Evolutionary conservation across 2,329 filamentous ascomycete species (phyloP).

Genomic region (Fusarium poae): DNA sequence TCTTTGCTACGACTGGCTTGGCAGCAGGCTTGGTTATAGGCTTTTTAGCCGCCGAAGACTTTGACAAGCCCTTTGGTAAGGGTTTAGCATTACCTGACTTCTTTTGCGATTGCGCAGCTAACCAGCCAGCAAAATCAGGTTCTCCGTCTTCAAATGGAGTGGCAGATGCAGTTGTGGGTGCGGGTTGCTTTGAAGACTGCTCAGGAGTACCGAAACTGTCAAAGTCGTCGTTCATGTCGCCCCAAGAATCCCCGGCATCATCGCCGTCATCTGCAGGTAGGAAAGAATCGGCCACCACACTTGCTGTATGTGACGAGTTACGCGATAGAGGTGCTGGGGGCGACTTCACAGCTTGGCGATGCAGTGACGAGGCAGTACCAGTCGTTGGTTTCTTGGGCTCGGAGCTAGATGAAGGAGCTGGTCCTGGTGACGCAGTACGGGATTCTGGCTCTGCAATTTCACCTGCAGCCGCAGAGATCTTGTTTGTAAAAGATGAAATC

Average conservation of each 20-base stretch:
- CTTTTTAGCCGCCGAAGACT: constrained; percentile 64
- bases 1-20: constrained; percentile 69
- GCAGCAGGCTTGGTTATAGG: constrained; percentile 56
- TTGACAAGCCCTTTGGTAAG: constrained; percentile 85
- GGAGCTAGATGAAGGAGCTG: constrained; percentile 57
- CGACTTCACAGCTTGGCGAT: constrained; percentile 70
- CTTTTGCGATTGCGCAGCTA: constrained; percentile 84
- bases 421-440: constrained; percentile 58
- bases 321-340: constrained; percentile 62
- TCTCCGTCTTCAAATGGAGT: constrained; percentile 85
- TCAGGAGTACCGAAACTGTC: constrained; percentile 57
- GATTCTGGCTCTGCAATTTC: constrained; percentile 75
- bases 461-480: constrained; percentile 84
- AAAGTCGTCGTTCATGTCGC: constrained; percentile 69
- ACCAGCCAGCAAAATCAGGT: constrained; percentile 95
- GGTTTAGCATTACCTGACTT: constrained; percentile 72
- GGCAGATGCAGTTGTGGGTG: constrained; percentile 53
- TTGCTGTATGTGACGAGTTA: constrained; percentile 61
- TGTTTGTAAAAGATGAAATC: constrained; percentile 98
- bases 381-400: constrained; percentile 56
- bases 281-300: constrained; percentile 62
- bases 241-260: constrained; percentile 83
- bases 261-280: constrained; percentile 69
- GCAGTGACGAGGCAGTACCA: constrained; percentile 69
- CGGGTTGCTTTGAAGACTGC: constrained; percentile 39